Base-by-base conservation (phyloP, 2,329 filamentous ascomycete genomes). In the Zalaria obscura region DNA sequence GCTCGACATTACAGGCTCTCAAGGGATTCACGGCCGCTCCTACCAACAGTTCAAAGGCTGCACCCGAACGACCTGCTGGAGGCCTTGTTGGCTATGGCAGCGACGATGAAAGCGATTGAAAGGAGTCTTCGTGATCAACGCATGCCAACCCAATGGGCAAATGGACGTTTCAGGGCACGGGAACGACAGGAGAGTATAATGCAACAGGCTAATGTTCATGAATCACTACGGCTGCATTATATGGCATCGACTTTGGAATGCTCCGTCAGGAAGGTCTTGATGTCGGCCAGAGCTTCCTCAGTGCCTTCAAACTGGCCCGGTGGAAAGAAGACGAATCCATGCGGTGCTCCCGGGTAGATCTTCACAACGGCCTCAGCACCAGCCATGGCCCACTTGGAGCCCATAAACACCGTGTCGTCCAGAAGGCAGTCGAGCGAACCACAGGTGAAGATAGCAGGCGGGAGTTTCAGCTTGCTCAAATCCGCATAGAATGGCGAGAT, bases 51-150 rank as follows among this genome's bases (percentile, higher is more conserved):
- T 71, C 41, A 68, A 70, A 71, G 5, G 57, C 64, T 32, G 61
- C 68, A 37, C 68, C 76, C 40, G 61, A 72, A 6, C 63, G 71
- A 27, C 64, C 75, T 27, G 61, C 73, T 11, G 85, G 84, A 1
- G 83, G 86, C 5, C 64, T 96, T 49, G 91, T 95, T 18, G 83
- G 74, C 26, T 98, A 98, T 55, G 87, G 79, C 42, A 95, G 85
- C 59, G 87, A 93, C 62, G 83, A 87, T 56, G 88, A 94, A 46
- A 82, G 74, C 49, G 75, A 80, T 49, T 63, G 51, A 55, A 28
- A 5, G 4, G 3, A 41, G 11, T 11, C 3, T 2, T 18, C 18
- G 18, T 2, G 18, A 18, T 18, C 18, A 18, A 18, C 18, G 18
- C 18, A 18, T 18, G 18, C 18, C 18, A 18, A 18, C 18, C 18